Evolutionary conservation across 768 basidiomycete species (phyloP).

Genomic region (Tricholoma bakamatsutake): DNA sequence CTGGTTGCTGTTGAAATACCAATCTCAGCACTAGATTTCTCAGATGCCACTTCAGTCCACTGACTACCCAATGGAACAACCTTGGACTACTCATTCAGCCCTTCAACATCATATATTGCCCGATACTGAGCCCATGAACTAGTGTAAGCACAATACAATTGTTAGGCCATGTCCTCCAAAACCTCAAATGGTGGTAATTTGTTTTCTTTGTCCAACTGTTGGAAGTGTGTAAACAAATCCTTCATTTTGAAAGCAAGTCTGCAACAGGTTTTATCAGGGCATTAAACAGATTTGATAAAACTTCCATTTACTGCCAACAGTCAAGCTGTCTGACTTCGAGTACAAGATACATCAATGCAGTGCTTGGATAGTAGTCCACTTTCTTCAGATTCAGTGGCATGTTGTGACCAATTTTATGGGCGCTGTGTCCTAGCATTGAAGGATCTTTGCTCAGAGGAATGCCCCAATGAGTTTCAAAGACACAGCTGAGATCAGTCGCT

Average conservation of each 20-base stretch:
- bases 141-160: conserved; percentile 8
- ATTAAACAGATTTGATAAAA: not conserved
- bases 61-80: not conserved
- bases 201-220: not conserved
- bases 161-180: conserved; percentile 8
- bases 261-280: not conserved
- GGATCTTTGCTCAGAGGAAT: not conserved
- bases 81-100: conserved; percentile 2
- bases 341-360: not conserved
- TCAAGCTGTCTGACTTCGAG: not conserved
- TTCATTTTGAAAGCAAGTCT: not conserved
- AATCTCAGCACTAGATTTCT: not conserved
- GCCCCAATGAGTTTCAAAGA: not conserved
- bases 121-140: conserved; percentile 11
- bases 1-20: not conserved
- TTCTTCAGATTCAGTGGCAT: not conserved
- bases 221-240: conserved; percentile 16
- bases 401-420: not conserved
- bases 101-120: conserved; percentile 4
- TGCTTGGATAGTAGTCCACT: not conserved
- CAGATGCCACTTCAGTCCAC: not conserved
- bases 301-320: not conserved
- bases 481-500: not conserved
- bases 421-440: too few relatives aligned
- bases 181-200: conserved; percentile 17